Evolutionary conservation across 2,329 filamentous ascomycete species (phyloP).

Genomic region (Talaromyces marneffei): DNA sequence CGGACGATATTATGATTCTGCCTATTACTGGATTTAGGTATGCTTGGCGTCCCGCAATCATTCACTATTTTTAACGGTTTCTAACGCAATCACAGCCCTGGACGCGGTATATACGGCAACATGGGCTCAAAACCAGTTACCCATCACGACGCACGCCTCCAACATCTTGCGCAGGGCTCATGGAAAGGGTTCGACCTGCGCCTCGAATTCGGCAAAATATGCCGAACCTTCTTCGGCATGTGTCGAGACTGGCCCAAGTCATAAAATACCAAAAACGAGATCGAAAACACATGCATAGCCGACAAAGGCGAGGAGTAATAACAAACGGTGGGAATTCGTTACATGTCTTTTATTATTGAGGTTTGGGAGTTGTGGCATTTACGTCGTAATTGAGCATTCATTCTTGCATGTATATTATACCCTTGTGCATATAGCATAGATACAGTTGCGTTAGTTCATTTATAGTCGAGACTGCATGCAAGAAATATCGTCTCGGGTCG

Average conservation of each 20-base stretch:
- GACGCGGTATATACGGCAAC: conserved; percentile 25
- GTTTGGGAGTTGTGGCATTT: neutral
- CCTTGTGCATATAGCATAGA: conserved; percentile 10
- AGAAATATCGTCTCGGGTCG: neutral
- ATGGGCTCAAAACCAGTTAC: conserved; percentile 30
- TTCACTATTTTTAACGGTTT: neutral
- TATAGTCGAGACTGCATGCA: neutral
- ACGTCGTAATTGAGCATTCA: neutral
- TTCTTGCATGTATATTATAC: conserved; percentile 6
- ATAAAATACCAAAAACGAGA: neutral
- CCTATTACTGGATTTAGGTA: conserved; percentile 33
- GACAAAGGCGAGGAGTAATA: neutral
- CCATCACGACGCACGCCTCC: conserved; percentile 25
- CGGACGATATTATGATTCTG: conserved; percentile 29
- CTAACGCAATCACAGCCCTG: conserved; percentile 18
- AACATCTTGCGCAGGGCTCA: conserved; percentile 28
- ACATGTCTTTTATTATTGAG: neutral
- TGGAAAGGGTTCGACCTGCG: conserved; percentile 25
- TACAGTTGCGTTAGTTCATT: neutral
- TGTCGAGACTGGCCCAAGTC: conserved; percentile 28
- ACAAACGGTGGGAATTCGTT: neutral
- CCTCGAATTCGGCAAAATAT: conserved; percentile 28
- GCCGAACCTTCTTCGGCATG: conserved; percentile 27
- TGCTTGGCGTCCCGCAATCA: neutral
- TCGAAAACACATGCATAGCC: neutral